Evolutionary conservation across 108 stramenopile genomes (phyloP).

Genomic region (Skeletonema costatum): DNA sequence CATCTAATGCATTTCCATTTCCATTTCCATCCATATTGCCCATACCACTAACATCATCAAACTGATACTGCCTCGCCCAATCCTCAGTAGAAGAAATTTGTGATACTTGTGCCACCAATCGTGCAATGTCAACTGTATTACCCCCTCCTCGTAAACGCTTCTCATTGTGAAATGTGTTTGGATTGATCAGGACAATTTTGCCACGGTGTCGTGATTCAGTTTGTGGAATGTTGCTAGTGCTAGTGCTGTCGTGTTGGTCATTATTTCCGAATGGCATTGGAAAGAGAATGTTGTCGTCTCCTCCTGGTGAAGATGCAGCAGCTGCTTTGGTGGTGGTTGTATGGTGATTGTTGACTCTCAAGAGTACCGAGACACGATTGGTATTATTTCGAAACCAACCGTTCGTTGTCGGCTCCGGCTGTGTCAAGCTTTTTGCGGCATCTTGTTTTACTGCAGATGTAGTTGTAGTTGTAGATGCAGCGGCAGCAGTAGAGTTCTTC

Average conservation of each 20-base stretch:
- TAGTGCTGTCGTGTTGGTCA: background rate
- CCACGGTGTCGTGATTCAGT: conserved; percentile 5
- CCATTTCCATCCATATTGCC: background rate
- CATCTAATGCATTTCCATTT: background rate
- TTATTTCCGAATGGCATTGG: background rate
- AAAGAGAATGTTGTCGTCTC: background rate
- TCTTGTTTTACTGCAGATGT: background rate
- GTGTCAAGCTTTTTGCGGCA: background rate
- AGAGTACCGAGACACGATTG: background rate
- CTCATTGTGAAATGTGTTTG: conserved; percentile 61
- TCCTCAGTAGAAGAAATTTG: conserved; percentile 52
- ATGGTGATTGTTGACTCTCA: background rate
- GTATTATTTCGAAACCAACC: background rate
- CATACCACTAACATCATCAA: conserved; percentile 43
- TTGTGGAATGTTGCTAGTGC: background rate
- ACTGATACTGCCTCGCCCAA: conserved; percentile 52
- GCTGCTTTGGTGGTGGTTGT: background rate
- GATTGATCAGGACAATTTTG: conserved; percentile 80
- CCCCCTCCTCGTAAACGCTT: conserved; percentile 4
- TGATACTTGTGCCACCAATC: conserved; percentile 69
- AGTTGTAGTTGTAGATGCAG: background rate
- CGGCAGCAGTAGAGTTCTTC: background rate
- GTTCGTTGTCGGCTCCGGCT: background rate
- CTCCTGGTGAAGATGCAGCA: background rate
- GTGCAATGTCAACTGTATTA: conserved; percentile 76